A percentile compares a stretch with the other conserved stretches of the same genome.
These are phyloP conservation scores for Pestalotiopsis sp. DNA, from an alignment of 2,329 filamentous ascomycete species.

Conservation along the genomic window DNA sequence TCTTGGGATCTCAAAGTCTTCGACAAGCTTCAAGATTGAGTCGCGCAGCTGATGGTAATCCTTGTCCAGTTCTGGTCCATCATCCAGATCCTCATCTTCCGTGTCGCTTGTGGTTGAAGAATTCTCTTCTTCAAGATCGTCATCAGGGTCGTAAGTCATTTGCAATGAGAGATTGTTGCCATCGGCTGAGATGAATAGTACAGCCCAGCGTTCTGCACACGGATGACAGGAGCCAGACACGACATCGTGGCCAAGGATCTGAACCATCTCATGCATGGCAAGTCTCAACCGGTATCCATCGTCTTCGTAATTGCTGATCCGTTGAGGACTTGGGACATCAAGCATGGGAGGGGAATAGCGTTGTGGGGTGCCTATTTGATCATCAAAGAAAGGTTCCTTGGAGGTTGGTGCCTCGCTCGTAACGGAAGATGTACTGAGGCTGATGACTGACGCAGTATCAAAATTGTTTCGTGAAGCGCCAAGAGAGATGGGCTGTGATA, in stretches of 20 bases:
- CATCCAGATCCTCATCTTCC: constrained; percentile 64
- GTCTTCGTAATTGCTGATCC: constrained; percentile 59
- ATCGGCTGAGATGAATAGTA: constrained; percentile 76
- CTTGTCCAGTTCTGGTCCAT: constrained; percentile 68
- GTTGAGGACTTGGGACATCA: constrained; percentile 46
- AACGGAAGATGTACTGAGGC: constrained; percentile 72
- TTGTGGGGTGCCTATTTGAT: constrained; percentile 51
- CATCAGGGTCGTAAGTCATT: constrained; percentile 73
- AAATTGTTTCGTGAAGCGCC: constrained; percentile 56
- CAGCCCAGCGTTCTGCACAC: constrained; percentile 81
- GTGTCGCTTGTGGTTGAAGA: constrained; percentile 62
- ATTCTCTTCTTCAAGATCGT: constrained; percentile 66
- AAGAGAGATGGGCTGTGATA: constrained; percentile 70
- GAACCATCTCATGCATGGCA: constrained; percentile 72
- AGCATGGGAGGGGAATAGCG: constrained; percentile 57
- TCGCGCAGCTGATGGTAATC: constrained; percentile 82
- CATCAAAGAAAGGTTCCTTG: constrained; percentile 64
- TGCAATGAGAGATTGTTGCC: constrained; percentile 70
- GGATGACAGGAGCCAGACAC: constrained; percentile 74
- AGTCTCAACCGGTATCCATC: constrained; percentile 67
- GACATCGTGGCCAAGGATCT: constrained; percentile 64
- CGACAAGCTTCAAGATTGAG: constrained; percentile 77
- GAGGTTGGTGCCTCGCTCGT: constrained; percentile 72
- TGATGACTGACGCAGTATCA: constrained; percentile 72
- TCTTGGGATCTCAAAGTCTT: constrained; percentile 80